Evolutionary conservation across 179 eudicot genomes (phyloP).

Genomic region (Spinacia oleracea): DNA sequence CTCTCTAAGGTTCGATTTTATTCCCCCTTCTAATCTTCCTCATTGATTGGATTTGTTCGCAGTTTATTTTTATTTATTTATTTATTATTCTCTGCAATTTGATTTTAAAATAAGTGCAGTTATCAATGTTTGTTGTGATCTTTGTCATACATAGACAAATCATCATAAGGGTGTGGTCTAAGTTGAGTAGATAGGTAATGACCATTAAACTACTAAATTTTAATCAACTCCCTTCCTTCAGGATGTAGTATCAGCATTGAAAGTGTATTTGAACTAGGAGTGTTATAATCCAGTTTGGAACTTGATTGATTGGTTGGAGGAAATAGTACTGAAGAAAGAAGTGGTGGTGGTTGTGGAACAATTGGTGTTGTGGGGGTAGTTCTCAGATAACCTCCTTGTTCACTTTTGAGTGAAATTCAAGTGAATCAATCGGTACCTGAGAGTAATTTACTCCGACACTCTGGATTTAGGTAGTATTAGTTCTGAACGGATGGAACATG

Average conservation of each 20-base stretch:
- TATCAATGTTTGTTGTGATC: background rate
- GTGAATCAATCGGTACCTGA: too few species aligned
- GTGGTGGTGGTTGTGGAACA: background rate
- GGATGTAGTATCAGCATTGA: background rate
- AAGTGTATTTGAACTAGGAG: background rate
- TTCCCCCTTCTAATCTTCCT: background rate
- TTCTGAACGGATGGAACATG: background rate
- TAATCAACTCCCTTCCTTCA: background rate
- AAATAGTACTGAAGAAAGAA: background rate
- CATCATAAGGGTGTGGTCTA: background rate
- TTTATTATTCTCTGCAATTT: background rate
- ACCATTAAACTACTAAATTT: too few species aligned
- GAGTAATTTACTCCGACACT: too few species aligned
- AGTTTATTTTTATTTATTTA: background rate
- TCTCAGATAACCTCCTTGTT: background rate
- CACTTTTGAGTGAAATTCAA: too few species aligned
- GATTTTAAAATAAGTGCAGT: background rate
- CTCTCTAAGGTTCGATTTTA: conserved; percentile 47
- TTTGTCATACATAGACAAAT: background rate
- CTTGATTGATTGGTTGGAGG: background rate
- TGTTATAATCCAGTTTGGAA: background rate
- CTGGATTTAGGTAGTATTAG: too few species aligned
- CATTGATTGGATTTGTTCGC: background rate
- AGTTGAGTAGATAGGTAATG: background rate
- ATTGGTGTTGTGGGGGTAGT: too few species aligned